Evolutionary conservation across 805 yeast genomes (phyloP).

Genomic region (Scheffersomyces lignosus): DNA sequence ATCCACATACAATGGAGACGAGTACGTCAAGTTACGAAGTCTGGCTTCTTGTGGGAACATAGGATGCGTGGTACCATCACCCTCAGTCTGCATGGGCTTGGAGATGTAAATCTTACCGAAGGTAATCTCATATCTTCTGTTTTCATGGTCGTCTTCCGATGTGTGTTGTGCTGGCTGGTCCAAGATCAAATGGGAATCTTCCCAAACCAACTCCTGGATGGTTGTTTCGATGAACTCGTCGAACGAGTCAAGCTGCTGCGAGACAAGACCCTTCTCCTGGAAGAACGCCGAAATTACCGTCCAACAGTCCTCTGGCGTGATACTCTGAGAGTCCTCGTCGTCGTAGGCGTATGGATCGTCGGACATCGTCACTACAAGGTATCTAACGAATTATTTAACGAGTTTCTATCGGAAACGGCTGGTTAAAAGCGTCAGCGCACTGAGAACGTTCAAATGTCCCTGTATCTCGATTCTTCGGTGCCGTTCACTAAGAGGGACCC

Average conservation of each 20-base stretch:
- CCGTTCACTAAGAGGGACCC: no score
- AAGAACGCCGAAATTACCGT: conserved; percentile 94
- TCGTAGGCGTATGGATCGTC: conserved; percentile 74
- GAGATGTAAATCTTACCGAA: conserved; percentile 97
- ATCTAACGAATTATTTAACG: no score
- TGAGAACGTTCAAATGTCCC: no score
- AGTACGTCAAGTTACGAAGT: conserved; percentile 90
- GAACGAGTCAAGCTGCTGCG: conserved; percentile 97
- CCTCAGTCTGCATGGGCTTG: conserved; percentile 97
- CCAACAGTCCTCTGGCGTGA: conserved; percentile 99
- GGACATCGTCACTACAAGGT: no score
- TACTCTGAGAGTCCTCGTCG: conserved; percentile 57
- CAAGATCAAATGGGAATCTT: conserved; percentile 87
- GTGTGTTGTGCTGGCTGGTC: conserved; percentile 99
- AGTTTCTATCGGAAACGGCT: no score
- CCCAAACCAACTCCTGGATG: conserved; percentile 94
- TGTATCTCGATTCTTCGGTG: no score
- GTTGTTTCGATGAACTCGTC: conserved; percentile 97
- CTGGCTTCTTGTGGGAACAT: conserved; percentile 98
- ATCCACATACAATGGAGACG: conserved; percentile 94
- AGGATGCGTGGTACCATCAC: conserved; percentile 99
- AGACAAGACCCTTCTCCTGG: conserved; percentile 93
- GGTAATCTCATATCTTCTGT: conserved; percentile 92
- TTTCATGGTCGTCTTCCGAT: conserved; percentile 83
- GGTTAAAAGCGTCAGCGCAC: no score